Conservation (phyloP, 2,329 filamentous ascomycete genomes). For the Hirsutella minnesotensis region DNA sequence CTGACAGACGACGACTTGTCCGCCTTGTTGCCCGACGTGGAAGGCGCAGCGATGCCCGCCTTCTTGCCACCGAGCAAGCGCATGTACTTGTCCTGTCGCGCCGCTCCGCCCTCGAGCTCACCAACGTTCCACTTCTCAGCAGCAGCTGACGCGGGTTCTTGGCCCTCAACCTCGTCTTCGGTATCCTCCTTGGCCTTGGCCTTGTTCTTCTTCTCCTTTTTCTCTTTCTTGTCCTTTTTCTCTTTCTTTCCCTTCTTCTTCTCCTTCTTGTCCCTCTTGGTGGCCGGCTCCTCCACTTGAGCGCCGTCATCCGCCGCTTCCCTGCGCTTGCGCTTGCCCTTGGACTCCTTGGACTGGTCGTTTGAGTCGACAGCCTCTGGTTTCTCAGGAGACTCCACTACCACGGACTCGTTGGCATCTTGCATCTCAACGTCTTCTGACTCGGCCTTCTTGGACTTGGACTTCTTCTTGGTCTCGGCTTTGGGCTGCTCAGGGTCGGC, state of each 20-base stretch:
- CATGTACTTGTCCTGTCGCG: slow-evolving; percentile 44
- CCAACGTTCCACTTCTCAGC: slow-evolving; percentile 41
- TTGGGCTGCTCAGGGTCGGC: neutral
- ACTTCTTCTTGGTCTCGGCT: slow-evolving; percentile 7
- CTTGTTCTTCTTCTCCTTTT: slow-evolving; percentile 8
- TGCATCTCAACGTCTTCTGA: neutral
- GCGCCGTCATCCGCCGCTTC: slow-evolving; percentile 8
- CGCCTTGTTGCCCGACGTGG: slow-evolving; percentile 6
- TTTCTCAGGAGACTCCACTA: neutral
- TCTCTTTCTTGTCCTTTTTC: slow-evolving; percentile 6
- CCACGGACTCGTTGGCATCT: neutral
- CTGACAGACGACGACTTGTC: slow-evolving; percentile 22
- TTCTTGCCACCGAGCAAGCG: slow-evolving; percentile 43
- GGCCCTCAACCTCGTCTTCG: slow-evolving; percentile 7
- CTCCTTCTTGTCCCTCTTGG: slow-evolving; percentile 8
- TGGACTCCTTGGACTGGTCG: slow-evolving; percentile 14
- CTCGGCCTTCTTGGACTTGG: neutral
- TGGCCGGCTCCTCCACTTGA: slow-evolving; percentile 8
- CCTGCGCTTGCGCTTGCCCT: slow-evolving; percentile 23
- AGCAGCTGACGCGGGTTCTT: slow-evolving; percentile 10
- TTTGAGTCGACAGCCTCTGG: neutral
- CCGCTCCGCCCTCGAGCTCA: slow-evolving; percentile 36
- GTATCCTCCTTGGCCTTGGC: slow-evolving; percentile 4
- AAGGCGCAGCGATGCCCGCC: slow-evolving; percentile 16
- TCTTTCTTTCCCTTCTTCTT: slow-evolving; percentile 8